Conservation (phyloP, 768 basidiomycete genomes). For the Mycena galopus region DNA sequence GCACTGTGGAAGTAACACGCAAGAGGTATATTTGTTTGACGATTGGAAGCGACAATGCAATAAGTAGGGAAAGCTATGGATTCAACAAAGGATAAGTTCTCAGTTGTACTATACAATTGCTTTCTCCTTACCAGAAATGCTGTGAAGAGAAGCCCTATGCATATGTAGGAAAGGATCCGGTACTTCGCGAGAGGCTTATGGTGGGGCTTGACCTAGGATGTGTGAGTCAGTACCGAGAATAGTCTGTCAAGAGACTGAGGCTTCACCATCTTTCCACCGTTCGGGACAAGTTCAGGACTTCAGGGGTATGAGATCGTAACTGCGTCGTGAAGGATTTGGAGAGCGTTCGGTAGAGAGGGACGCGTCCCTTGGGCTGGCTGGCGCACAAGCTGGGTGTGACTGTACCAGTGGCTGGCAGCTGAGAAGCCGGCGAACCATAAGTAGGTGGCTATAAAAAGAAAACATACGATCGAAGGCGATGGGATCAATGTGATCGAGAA, state of each 20-base stretch:
- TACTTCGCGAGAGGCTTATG: constrained; percentile 62
- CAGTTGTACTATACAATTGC: no score
- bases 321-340: not conserved
- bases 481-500: not conserved
- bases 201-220: constrained; percentile 29
- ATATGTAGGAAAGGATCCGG: constrained; percentile 59
- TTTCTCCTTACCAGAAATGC: constrained; percentile 69
- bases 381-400: constrained; percentile 1
- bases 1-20: constrained; percentile 53
- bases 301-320: constrained; percentile 21
- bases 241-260: not conserved
- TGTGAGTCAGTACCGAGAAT: no score
- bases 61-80: constrained; percentile 70
- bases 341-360: constrained; percentile 1
- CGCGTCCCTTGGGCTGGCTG: constrained; percentile 6
- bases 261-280: constrained; percentile 23
- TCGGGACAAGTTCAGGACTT: constrained; percentile 1
- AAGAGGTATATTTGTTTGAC: constrained; percentile 78
- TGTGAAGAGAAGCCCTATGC: constrained; percentile 63
- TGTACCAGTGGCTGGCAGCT: not conserved
- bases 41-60: constrained; percentile 82
- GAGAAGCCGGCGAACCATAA: not conserved
- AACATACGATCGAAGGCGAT: not conserved
- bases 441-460: constrained; percentile 5
- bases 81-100: no score